Evolutionary conservation across 2,329 filamentous ascomycete species (phyloP), one percentile per base, ranked within the genome.

Genomic region (Aureobasidium vineae): DNA sequence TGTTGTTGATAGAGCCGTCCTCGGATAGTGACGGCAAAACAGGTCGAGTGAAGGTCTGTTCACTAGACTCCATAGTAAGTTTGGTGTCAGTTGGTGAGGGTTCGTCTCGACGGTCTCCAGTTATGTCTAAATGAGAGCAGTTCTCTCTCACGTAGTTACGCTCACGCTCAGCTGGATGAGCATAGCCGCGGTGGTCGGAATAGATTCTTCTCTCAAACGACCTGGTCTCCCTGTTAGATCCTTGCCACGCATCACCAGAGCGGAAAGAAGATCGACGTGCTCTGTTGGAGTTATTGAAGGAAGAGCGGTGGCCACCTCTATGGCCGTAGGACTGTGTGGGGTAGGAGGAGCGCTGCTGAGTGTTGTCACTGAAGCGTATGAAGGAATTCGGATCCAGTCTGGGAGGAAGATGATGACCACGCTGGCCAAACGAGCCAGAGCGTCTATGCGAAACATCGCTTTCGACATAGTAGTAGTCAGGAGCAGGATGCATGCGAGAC

Each of bases 311-410:
- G 4, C 61, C 60, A 31, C 38, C 49, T 36, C 43, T 53, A 2
- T 16, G 36, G 10, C 16, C 10, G 49, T 64, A 26, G 6, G 60
- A 11, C 33, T 36, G n/a, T 15, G 5, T 21, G 11, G 43, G 21
- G n/a, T 54, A 33, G 2, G 61, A 33, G 2, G 61, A n/a, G 10
- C 49, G 47, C 36, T 53, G 60, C 13, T 52, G 60, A n/a, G 47
- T 4, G 8, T 19, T n/a, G 1, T 47, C 49, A 5, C 45, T 4
- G 7, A 43, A 54, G 7, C 61, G 61, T n/a, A 23, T 5, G 31
- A 64, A 64, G 3, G 61, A 64, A n/a, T 64, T 23, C 11, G 61
- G 61, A 45, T 64, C 40, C 16, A 54, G 2, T 45, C 49, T 53
- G 8, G 49, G 23, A 33, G 26, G 19, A 19, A 16, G 19, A 4